Percentiles rank a stretch among this genome's conserved stretches.
These are phyloP conservation scores for Prosopis cineraria DNA, from an alignment of 306 rosid genomes.

Conservation along the genomic window DNA sequence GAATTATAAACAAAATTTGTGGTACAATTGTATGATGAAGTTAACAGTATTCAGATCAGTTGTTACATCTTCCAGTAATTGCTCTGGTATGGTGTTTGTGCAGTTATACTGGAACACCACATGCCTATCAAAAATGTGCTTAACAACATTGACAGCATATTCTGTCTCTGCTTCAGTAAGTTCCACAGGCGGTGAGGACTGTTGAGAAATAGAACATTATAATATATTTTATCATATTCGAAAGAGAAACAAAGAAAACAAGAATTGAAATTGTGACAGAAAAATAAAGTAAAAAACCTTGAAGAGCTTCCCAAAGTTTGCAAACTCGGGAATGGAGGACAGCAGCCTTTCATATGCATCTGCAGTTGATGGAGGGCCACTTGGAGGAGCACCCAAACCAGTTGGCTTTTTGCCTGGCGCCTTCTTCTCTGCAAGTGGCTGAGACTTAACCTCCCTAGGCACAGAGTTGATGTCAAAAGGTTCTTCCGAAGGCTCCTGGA, in stretches of 20 bases:
- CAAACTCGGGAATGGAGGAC: constrained; percentile 72
- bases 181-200: constrained; percentile 98
- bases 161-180: constrained; percentile 97
- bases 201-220: constrained; percentile 40
- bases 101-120: constrained; percentile 96
- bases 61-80: constrained; percentile 85
- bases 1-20: constrained; percentile 27
- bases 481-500: constrained; percentile 90
- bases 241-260: constrained; percentile 4
- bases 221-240: constrained; percentile 27
- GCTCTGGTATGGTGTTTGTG: constrained; percentile 96
- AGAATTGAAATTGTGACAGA: constrained; percentile 24
- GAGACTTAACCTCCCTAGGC: constrained; percentile 87
- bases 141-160: constrained; percentile 93
- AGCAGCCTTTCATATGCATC: constrained; percentile 86
- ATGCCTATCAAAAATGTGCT: constrained; percentile 87
- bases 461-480: constrained; percentile 82
- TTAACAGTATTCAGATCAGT: constrained; percentile 16
- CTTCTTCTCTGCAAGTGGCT: constrained; percentile 91
- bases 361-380: constrained; percentile 68
- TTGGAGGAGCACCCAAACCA: constrained; percentile 83
- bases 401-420: constrained; percentile 89
- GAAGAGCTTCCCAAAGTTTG: constrained; percentile 82
- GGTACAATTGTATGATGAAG: constrained; percentile 22
- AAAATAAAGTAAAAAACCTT: constrained; percentile 56